phyloP scores from a whole-genome alignment of 2,329 filamentous ascomycete species.

The Fusarium graminum region DNA sequence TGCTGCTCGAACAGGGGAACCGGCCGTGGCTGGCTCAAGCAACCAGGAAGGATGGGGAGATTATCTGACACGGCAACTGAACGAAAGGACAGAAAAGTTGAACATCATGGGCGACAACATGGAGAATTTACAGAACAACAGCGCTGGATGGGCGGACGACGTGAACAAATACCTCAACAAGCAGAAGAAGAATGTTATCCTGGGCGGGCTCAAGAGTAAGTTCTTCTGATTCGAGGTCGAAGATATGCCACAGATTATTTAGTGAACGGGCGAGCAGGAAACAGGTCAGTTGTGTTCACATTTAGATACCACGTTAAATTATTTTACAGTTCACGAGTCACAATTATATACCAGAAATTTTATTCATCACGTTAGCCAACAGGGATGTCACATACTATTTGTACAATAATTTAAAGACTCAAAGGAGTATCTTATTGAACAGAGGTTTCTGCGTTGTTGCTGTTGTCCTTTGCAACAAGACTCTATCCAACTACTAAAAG shows the following conservation, averaged over 20 bases:
- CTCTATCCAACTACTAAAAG: neutral
- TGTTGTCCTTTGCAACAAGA: neutral
- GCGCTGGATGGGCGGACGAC: constrained; percentile 86
- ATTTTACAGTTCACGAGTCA: constrained; percentile 2
- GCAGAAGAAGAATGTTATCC: constrained; percentile 87
- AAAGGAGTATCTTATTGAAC: neutral
- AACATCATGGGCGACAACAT: constrained; percentile 86
- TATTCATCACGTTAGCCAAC: neutral
- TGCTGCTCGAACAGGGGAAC: constrained; percentile 59
- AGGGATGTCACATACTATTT: too few relatives aligned
- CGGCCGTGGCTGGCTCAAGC: constrained; percentile 49
- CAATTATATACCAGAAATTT: neutral
- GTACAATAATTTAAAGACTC: neutral
- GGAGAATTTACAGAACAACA: constrained; percentile 84
- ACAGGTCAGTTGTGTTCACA: constrained; percentile 10
- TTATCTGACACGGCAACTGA: constrained; percentile 87
- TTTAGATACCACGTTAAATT: constrained; percentile 30
- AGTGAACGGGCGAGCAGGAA: neutral
- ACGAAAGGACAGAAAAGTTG: constrained; percentile 90
- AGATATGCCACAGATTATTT: constrained; percentile 2
- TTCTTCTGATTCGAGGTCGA: constrained; percentile 56
- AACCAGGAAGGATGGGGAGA: constrained; percentile 76
- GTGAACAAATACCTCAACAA: constrained; percentile 87
- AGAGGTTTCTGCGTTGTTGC: neutral
- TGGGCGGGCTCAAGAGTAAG: constrained; percentile 76